Evolutionary conservation across 768 basidiomycete species (phyloP).

Genomic region (Amanita polypyramis): DNA sequence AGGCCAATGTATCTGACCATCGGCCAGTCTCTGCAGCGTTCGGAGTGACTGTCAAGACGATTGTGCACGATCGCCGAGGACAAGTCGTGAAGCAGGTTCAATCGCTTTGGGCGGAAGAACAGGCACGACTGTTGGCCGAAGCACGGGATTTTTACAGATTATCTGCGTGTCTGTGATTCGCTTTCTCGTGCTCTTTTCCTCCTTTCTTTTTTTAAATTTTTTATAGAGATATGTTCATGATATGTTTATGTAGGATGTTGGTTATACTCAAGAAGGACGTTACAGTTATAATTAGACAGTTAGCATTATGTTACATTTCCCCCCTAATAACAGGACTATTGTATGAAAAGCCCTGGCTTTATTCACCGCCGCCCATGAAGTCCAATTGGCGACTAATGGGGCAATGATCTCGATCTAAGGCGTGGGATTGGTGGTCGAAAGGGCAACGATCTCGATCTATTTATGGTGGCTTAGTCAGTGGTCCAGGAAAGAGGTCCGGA

Average conservation of each 20-base stretch:
- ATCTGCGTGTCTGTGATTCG: neutral
- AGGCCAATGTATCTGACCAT: constrained; percentile 85
- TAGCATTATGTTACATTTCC: too few species aligned
- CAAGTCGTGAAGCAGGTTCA: constrained; percentile 46
- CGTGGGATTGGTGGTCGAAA: too few species aligned
- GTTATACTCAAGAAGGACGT: neutral
- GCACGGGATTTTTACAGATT: constrained; percentile 31
- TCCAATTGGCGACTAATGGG: too few species aligned
- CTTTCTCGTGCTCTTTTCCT: neutral
- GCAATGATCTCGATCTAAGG: too few species aligned
- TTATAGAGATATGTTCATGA: neutral
- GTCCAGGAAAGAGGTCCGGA: constrained; percentile 5
- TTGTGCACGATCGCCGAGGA: constrained; percentile 48
- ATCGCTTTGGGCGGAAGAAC: constrained; percentile 41
- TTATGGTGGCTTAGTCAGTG: constrained; percentile 8
- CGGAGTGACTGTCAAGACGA: constrained; percentile 59
- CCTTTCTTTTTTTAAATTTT: neutral
- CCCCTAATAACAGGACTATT: too few species aligned
- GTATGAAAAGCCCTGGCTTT: too few species aligned
- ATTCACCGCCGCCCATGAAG: too few species aligned
- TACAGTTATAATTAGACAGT: too few species aligned
- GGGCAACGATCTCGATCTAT: too few species aligned
- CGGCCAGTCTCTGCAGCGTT: constrained; percentile 81
- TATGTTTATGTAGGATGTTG: neutral
- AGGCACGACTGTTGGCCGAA: constrained; percentile 27